Evolutionary conservation across 441 rosid species (phyloP).

Genomic region (Sinapis alba): DNA sequence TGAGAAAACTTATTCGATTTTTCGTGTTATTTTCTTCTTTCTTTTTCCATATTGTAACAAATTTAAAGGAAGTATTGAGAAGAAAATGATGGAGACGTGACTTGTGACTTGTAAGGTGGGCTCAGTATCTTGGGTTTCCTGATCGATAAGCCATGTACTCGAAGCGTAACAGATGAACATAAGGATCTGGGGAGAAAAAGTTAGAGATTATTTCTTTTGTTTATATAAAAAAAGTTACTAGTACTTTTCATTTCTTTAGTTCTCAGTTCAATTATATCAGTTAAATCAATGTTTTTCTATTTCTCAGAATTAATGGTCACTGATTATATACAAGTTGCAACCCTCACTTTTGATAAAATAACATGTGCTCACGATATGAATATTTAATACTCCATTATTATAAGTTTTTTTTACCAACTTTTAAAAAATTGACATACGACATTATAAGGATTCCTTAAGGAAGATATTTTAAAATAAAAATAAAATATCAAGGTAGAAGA

Average conservation of each 20-base stretch:
- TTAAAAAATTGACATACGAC: too few species aligned
- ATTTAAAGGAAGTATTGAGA: constrained; percentile 23
- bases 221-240: not conserved
- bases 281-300: not conserved
- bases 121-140: constrained; percentile 37
- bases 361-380: too few species aligned
- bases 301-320: not conserved
- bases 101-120: constrained; percentile 28
- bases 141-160: constrained; percentile 31
- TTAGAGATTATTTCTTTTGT: not conserved
- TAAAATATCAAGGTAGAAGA: constrained; percentile 11
- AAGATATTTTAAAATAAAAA: too few species aligned
- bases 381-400: too few species aligned
- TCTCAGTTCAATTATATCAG: not conserved
- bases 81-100: constrained; percentile 20
- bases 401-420: too few species aligned
- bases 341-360: too few species aligned
- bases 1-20: not conserved
- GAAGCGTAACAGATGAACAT: constrained; percentile 23
- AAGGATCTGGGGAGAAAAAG: constrained; percentile 19
- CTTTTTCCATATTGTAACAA: not conserved
- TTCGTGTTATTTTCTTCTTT: not conserved
- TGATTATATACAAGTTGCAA: too few species aligned
- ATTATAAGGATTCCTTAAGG: too few species aligned
- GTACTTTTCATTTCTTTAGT: not conserved